Base-by-base conservation (phyloP, 2,329 filamentous ascomycete genomes). In the Sporothrix luriei region DNA sequence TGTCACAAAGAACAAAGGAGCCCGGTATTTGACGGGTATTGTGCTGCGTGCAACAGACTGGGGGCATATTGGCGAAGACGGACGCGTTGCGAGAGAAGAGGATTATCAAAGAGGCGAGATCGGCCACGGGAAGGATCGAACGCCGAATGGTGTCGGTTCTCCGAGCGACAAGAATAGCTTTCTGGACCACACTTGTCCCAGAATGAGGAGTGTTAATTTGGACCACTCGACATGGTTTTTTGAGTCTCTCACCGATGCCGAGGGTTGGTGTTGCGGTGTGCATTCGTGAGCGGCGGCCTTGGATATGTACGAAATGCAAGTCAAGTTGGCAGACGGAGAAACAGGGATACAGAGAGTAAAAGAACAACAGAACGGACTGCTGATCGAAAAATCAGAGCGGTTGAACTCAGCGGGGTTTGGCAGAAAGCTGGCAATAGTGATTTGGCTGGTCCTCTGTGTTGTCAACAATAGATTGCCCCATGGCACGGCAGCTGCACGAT, bases 11-110 rank as follows among this genome's bases (percentile, higher is more conserved):
- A 40, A 57, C 38, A 46, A 48, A 29, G 5, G 24, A 59, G 51
- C 6, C 48, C 55, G 26, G 64, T 55, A 70, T 38, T 55, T 70
- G 68, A 70, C 69, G 69, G 69, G 55, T 64, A 55, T 61, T 24
- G 69, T 70, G 69, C 69, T 57, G 65, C 49, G 65, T 68, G 49
- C 38, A 70, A 64, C 69, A 26, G 11, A n/a, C 11, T 24, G 21
- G 54, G 43, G 55, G 40, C 10, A 24, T 10, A 43, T 16, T 40
- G 26, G 24, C 29, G 40, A 46, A 40, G 13, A 38, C 19, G 16
- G 66, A 33, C 26, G 33, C 19, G 26, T 21, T 54, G 29, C 64
- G 49, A 54, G 19, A 26, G 62, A 51, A 24, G 24, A 46, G 57
- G 21, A 46, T 6, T 24, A 19, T 43, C 57, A 46, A 43, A 24